Evolutionary conservation across 148 eudicot genomes (phyloP).

Genomic region (Nepenthes mirabilis): DNA sequence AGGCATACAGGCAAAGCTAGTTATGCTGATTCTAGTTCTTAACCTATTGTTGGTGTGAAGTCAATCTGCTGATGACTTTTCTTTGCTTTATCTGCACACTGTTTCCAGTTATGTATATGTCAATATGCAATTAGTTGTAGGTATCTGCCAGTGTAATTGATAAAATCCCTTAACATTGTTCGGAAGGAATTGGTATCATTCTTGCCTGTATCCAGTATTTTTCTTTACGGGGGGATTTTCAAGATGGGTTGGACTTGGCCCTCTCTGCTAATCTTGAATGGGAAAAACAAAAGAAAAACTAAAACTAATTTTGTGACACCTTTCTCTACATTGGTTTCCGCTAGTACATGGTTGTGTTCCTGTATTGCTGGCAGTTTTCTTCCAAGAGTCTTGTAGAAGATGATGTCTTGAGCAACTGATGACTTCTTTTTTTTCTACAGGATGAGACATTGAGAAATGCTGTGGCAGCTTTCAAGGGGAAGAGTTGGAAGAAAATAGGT

Average conservation of each 20-base stretch:
- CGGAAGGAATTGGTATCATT: too few relatives aligned
- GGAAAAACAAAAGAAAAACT: too few relatives aligned
- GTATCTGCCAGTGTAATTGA: neutral
- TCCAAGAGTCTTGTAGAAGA: neutral
- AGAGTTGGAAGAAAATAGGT: constrained; percentile 26
- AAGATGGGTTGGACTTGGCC: too few relatives aligned
- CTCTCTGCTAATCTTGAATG: too few relatives aligned
- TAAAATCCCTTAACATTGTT: neutral
- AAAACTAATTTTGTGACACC: too few relatives aligned
- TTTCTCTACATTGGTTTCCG: too few relatives aligned
- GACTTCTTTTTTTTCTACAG: constrained; percentile 9
- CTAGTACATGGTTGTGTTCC: too few relatives aligned
- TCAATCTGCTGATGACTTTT: neutral
- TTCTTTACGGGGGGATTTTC: too few relatives aligned
- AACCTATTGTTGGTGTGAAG: neutral
- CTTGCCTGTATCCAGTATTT: too few relatives aligned
- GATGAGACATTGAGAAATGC: constrained; percentile 18
- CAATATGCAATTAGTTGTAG: neutral
- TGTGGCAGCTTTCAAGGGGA: constrained; percentile 13
- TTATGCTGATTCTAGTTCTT: too few relatives aligned
- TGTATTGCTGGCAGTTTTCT: neutral
- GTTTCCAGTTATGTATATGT: neutral
- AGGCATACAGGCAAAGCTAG: too few relatives aligned
- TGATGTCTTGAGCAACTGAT: constrained; percentile 5
- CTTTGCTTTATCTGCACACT: neutral